These are phyloP conservation scores for Casuarina equisetifolia DNA, from an alignment of 306 rosid genomes.

Conservation along the genomic window DNA sequence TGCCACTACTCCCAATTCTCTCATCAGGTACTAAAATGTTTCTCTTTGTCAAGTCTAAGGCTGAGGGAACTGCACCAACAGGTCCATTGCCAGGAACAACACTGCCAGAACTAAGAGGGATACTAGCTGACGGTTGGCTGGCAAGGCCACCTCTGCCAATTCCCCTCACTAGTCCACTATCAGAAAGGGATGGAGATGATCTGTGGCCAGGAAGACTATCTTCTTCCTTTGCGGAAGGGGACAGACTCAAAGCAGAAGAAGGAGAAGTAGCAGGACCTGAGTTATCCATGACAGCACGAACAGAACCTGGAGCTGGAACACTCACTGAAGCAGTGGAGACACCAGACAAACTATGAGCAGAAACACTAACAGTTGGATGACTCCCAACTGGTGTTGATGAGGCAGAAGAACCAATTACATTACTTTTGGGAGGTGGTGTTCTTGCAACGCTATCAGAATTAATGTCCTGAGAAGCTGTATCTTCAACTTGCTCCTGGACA, in stretches of 20 bases:
- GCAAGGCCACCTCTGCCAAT: slow-evolving; percentile 62
- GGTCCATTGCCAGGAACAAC: slow-evolving; percentile 59
- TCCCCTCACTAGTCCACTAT: slow-evolving; percentile 66
- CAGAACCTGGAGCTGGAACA: slow-evolving; percentile 56
- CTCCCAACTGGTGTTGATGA: slow-evolving; percentile 63
- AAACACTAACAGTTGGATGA: slow-evolving; percentile 57
- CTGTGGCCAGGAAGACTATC: slow-evolving; percentile 77
- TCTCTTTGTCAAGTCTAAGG: slow-evolving; percentile 73
- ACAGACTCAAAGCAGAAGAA: slow-evolving; percentile 55
- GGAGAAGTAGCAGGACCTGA: slow-evolving; percentile 42
- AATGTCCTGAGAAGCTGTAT: slow-evolving; percentile 69
- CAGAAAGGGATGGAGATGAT: slow-evolving; percentile 87
- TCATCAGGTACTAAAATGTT: slow-evolving; percentile 80
- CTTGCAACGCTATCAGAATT: slow-evolving; percentile 60
- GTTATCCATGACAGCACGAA: slow-evolving; percentile 55
- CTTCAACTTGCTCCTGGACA: slow-evolving; percentile 84
- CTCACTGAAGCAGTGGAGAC: slow-evolving; percentile 43
- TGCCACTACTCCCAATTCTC: slow-evolving; percentile 73
- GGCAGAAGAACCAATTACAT: slow-evolving; percentile 52
- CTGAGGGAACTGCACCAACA: slow-evolving; percentile 64
- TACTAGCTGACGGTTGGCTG: slow-evolving; percentile 58
- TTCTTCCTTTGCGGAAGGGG: slow-evolving; percentile 74
- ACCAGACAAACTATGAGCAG: slow-evolving; percentile 51
- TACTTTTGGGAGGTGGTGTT: slow-evolving; percentile 82
- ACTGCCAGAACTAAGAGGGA: slow-evolving; percentile 62